Percentiles rank a stretch among this genome's conserved stretches.
Conservation (phyloP, 306 rosid genomes). For the Vigna trinervia region DNA sequence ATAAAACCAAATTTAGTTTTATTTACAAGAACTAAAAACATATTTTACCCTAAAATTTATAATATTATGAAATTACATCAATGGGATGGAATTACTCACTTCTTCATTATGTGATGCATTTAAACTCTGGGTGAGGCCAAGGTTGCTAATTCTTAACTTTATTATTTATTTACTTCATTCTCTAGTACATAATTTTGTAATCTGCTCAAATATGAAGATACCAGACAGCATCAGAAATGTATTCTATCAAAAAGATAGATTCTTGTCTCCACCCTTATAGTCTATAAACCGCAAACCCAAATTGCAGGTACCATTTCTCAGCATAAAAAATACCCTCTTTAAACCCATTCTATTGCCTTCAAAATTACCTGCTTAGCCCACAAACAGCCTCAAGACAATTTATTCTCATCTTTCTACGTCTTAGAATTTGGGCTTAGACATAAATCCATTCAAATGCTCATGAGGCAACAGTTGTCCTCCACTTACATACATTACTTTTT, state of each 20-base stretch:
- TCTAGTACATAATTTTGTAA: not conserved
- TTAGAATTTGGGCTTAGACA: not conserved
- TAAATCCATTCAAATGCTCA: not conserved
- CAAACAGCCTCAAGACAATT: not conserved
- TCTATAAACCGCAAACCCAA: not conserved
- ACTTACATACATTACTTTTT: not conserved
- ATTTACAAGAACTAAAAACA: too few species aligned
- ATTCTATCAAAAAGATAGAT: not conserved
- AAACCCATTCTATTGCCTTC: not conserved
- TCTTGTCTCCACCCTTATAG: not conserved
- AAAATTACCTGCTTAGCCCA: not conserved
- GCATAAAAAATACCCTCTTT: not conserved
- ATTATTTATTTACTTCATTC: not conserved
- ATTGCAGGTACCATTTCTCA: not conserved
- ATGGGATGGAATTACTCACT: too few species aligned
- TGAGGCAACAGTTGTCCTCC: not conserved
- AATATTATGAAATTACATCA: too few species aligned
- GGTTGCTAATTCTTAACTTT: not conserved
- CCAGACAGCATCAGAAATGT: not conserved
- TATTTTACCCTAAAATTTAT: too few species aligned
- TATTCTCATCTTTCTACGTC: not conserved
- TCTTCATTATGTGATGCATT: too few species aligned
- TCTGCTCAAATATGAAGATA: not conserved
- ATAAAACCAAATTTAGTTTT: too few species aligned
- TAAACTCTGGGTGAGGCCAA: not conserved